Percentiles rank a stretch among this genome's conserved stretches.
phyloP scores from a whole-genome alignment of 257 asterid species.

The Solanum dulcamara region DNA sequence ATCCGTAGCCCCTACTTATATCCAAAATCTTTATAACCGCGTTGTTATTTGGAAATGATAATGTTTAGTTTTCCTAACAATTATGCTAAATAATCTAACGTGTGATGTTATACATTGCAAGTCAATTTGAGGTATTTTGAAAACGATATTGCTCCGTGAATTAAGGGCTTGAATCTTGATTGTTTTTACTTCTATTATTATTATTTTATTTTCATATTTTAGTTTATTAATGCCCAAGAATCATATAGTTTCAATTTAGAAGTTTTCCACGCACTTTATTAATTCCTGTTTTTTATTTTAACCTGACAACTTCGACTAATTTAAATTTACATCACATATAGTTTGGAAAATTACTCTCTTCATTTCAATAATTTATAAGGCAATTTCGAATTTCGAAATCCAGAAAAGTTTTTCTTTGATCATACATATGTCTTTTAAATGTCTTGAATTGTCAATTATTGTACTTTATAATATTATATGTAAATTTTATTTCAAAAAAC shows the following conservation, averaged over 20 bases:
- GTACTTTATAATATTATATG: fast-evolving
- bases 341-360: no score
- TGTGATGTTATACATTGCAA: background rate
- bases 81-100: background rate
- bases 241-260: background rate
- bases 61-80: background rate
- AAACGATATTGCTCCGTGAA: background rate
- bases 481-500: no score
- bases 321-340: no score
- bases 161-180: background rate
- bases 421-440: background rate
- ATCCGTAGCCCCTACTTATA: no score
- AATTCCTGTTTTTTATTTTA: background rate
- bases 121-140: background rate
- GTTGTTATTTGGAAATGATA: background rate
- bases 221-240: background rate
- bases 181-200: background rate
- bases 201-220: background rate
- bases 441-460: no score
- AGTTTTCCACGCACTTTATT: background rate
- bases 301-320: no score
- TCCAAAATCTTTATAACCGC: background rate
- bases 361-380: background rate
- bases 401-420: no score
- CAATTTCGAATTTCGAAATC: no score